A percentile compares a stretch with the other conserved stretches of the same genome.
Conservation (phyloP, 2,329 filamentous ascomycete species). For the Cladosporium sp. region DNA sequence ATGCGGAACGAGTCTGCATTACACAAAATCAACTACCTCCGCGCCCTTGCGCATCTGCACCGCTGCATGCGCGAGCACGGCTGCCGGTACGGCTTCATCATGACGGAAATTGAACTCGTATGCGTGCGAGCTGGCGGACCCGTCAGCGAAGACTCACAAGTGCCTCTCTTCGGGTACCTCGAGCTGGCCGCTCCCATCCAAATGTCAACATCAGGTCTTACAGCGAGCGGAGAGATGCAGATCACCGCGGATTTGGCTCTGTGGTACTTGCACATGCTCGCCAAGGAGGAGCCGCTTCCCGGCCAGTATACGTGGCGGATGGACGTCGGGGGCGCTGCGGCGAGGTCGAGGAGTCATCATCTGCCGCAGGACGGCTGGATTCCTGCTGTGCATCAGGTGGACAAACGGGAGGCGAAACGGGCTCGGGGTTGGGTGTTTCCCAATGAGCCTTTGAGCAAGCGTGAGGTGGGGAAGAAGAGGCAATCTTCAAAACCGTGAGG, state of each 20-base stretch:
- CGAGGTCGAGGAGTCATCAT: slow-evolving; percentile 66
- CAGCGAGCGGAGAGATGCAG: slow-evolving; percentile 40
- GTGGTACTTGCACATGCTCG: slow-evolving; percentile 73
- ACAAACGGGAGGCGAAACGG: slow-evolving; percentile 74
- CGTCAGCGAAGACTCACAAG: slow-evolving; percentile 35
- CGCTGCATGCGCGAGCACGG: slow-evolving; percentile 89
- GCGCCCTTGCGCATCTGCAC: slow-evolving; percentile 80
- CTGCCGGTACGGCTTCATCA: slow-evolving; percentile 91
- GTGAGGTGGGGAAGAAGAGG: slow-evolving; percentile 63
- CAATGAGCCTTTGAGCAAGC: slow-evolving; percentile 66
- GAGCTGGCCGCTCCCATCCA: slow-evolving; percentile 63
- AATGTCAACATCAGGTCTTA: slow-evolving; percentile 41
- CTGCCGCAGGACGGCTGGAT: slow-evolving; percentile 71
- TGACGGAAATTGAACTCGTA: slow-evolving; percentile 93
- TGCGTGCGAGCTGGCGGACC: slow-evolving; percentile 73
- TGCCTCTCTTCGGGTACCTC: slow-evolving; percentile 83
- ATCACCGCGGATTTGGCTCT: slow-evolving; percentile 70
- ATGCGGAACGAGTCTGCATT: slow-evolving; percentile 84
- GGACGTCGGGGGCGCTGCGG: slow-evolving; percentile 71
- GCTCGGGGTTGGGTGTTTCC: slow-evolving; percentile 71
- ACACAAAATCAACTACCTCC: slow-evolving; percentile 84
- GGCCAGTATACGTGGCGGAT: slow-evolving; percentile 61
- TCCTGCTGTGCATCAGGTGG: slow-evolving; percentile 65
- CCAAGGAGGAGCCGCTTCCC: slow-evolving; percentile 55
- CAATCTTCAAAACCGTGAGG: slow-evolving; percentile 1